A percentile compares a stretch with the other conserved stretches of the same genome.
These are phyloP conservation scores for Meripilus lineatus DNA, from an alignment of 1,284 basidiomycete species.

Conservation along the genomic window DNA sequence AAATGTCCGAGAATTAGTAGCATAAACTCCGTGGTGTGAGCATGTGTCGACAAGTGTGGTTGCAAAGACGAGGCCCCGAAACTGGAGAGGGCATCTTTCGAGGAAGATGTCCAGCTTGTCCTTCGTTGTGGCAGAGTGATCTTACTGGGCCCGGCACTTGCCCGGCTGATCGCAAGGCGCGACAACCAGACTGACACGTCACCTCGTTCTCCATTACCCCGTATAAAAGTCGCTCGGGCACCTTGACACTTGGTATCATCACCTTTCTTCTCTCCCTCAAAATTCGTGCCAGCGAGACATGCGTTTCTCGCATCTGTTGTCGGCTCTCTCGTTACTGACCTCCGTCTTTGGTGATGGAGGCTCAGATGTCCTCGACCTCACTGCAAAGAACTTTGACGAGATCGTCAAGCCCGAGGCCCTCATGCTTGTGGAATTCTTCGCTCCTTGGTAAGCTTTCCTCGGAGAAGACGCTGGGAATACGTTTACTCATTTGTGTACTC, in stretches of 20 bases:
- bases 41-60: too few relatives aligned
- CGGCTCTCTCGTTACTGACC: slow-evolving; percentile 48
- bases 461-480: too few relatives aligned
- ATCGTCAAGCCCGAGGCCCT: slow-evolving; percentile 69
- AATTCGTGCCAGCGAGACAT: slow-evolving; percentile 34
- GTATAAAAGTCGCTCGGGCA: neutral
- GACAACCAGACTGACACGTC: slow-evolving; percentile 26
- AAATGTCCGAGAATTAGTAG: too few relatives aligned
- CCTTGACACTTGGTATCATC: neutral
- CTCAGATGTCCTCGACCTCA: slow-evolving; percentile 84
- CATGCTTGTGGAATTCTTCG: slow-evolving; percentile 95
- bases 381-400: slow-evolving; percentile 65
- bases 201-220: slow-evolving; percentile 3
- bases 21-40: too few relatives aligned
- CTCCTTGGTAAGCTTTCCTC: slow-evolving; percentile 71
- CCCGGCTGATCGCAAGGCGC: too few relatives aligned
- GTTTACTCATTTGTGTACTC: slow-evolving; percentile 2
- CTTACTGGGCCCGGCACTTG: too few relatives aligned
- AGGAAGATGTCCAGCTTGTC: too few relatives aligned
- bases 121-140: too few relatives aligned
- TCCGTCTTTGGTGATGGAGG: slow-evolving; percentile 48
- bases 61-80: too few relatives aligned
- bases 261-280: slow-evolving; percentile 14
- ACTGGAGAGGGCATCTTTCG: too few relatives aligned
- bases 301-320: slow-evolving; percentile 56